phyloP scores from a whole-genome alignment of 192 early-diverging fungal genomes.

The Nowakowskiella sp. region DNA sequence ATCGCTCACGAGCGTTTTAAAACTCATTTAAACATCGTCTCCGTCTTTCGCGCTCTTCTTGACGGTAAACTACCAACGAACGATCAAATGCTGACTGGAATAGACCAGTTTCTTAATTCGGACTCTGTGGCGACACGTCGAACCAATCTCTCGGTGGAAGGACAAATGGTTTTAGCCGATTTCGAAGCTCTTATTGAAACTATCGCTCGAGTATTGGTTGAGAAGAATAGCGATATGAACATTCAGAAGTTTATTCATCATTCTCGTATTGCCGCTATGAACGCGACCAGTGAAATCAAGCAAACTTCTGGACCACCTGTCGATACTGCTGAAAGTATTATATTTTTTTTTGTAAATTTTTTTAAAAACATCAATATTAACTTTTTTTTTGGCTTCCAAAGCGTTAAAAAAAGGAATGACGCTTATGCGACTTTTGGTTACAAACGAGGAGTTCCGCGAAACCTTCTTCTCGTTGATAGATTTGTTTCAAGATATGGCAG shows the following conservation, averaged over 20 bases:
- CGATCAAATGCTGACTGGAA: constrained; percentile 18
- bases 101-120: constrained; percentile 11
- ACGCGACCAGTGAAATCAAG: no score
- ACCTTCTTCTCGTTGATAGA: no score
- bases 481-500: no score
- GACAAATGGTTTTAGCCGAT: constrained; percentile 17
- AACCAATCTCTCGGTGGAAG: background rate
- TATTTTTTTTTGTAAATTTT: no score
- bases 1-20: no score
- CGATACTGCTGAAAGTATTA: no score
- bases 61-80: constrained; percentile 38
- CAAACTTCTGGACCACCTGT: no score
- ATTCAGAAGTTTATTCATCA: constrained; percentile 27
- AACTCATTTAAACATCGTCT: constrained; percentile 13
- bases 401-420: no score
- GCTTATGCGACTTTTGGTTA: no score
- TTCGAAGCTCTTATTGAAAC: constrained; percentile 13
- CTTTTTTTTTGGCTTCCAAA: no score
- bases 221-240: constrained; percentile 33
- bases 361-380: no score
- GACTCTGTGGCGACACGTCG: background rate
- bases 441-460: no score
- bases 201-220: constrained; percentile 17
- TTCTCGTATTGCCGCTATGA: constrained; percentile 7
- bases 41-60: constrained; percentile 16